Evolutionary conservation across 1,139 yeast genomes (phyloP).

Genomic region (Candida labiduridarum): DNA sequence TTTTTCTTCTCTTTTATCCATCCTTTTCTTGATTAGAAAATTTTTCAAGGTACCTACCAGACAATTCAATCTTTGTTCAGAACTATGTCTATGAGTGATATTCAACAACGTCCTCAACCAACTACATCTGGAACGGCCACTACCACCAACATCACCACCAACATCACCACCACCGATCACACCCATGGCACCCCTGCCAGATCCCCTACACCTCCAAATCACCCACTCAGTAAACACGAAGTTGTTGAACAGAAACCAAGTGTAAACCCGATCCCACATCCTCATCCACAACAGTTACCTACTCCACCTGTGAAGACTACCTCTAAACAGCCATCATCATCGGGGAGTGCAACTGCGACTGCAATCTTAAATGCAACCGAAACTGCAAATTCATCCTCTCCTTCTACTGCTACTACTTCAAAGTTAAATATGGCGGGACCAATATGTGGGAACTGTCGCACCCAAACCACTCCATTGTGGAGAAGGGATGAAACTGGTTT

Average conservation of each 20-base stretch:
- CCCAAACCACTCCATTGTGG: conserved; percentile 95
- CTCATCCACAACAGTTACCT: conserved; percentile 13
- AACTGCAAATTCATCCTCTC: conserved; percentile 8
- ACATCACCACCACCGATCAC: conserved; percentile 5
- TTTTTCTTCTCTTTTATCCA: conserved; percentile 1
- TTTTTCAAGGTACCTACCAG: not conserved
- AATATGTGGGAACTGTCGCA: conserved; percentile 85
- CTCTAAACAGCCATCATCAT: conserved; percentile 6
- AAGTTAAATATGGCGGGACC: conserved; percentile 62
- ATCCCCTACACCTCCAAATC: conserved; percentile 5
- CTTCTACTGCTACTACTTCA: conserved; percentile 52
- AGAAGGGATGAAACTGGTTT: conserved; percentile 92
- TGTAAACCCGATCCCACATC: conserved; percentile 2
- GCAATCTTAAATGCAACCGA: conserved; percentile 18
- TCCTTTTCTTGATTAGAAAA: conserved; percentile 1
- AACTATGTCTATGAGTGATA: conserved; percentile 20
- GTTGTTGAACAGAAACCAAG: conserved; percentile 1
- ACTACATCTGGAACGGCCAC: conserved; percentile 9
- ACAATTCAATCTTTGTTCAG: not conserved
- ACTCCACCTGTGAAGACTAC: conserved; percentile 16
- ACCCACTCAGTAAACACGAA: not conserved
- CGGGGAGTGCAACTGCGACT: conserved; percentile 46
- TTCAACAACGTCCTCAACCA: conserved; percentile 19
- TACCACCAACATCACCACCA: no score
- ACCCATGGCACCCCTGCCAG: not conserved